Evolutionary conservation across 2,329 filamentous ascomycete genomes (phyloP).

Genomic region (Diaporthe helianthi): DNA sequence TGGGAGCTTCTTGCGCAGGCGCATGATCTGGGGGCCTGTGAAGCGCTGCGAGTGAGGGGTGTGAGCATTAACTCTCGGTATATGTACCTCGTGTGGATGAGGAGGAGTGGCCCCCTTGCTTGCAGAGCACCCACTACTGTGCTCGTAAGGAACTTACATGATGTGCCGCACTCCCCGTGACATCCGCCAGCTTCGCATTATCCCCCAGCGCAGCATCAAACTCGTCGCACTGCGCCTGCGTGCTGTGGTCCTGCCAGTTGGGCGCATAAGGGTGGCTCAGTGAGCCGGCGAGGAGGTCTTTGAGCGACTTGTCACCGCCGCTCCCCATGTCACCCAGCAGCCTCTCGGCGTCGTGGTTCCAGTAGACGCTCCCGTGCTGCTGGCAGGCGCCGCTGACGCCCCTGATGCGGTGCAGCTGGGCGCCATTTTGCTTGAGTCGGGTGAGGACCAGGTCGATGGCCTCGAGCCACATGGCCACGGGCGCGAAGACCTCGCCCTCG

Average conservation of each 20-base stretch:
- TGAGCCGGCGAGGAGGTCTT: slow-evolving; percentile 74
- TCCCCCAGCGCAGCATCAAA: slow-evolving; percentile 79
- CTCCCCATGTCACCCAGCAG: slow-evolving; percentile 62
- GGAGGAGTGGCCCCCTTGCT: no score
- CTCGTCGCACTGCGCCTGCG: slow-evolving; percentile 86
- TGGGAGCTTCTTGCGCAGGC: slow-evolving; percentile 81
- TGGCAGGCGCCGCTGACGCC: slow-evolving; percentile 92
- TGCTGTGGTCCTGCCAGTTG: slow-evolving; percentile 98
- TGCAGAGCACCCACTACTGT: background rate
- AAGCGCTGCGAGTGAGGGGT: slow-evolving; percentile 69
- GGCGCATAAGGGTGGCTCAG: slow-evolving; percentile 89
- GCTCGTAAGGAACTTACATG: slow-evolving; percentile 66
- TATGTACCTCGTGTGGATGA: background rate
- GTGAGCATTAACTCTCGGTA: background rate
- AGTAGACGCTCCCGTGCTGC: slow-evolving; percentile 98
- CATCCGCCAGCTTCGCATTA: slow-evolving; percentile 72
- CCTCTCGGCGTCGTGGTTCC: slow-evolving; percentile 73
- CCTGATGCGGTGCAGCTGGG: slow-evolving; percentile 76
- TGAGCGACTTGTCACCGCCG: slow-evolving; percentile 58
- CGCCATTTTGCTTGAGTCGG: slow-evolving; percentile 71
- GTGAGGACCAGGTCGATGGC: slow-evolving; percentile 85
- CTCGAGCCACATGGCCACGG: slow-evolving; percentile 93
- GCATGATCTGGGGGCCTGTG: slow-evolving; percentile 95
- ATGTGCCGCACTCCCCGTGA: slow-evolving; percentile 91
- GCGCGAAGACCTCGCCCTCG: slow-evolving; percentile 90